Percentiles rank a stretch among this genome's conserved stretches.
Conservation (phyloP, 768 basidiomycete species). For the Tylopilus subfusipes region DNA sequence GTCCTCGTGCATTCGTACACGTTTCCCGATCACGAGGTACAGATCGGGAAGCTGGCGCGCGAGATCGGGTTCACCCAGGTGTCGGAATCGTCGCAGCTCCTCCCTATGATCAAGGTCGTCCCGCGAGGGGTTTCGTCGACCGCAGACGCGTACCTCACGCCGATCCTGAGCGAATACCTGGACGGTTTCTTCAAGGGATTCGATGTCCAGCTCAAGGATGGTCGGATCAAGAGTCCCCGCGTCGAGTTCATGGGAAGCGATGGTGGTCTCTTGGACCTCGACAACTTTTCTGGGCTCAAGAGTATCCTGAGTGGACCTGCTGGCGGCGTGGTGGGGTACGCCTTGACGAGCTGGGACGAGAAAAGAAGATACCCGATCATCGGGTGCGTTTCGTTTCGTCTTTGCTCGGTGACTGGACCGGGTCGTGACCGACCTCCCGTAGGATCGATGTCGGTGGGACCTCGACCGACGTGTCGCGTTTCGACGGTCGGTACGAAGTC, state of each 20-base stretch:
- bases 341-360: constrained; percentile 82
- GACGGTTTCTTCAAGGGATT: constrained; percentile 92
- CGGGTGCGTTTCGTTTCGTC: constrained; percentile 50
- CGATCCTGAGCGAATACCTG: constrained; percentile 78
- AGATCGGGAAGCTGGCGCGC: constrained; percentile 69
- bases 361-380: constrained; percentile 71
- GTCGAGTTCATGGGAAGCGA: constrained; percentile 98
- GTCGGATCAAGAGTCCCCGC: constrained; percentile 53
- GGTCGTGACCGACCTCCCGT: neutral
- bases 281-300: constrained; percentile 90
- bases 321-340: constrained; percentile 94
- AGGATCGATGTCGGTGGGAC: constrained; percentile 95
- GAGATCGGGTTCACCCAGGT: constrained; percentile 86
- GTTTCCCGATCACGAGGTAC: constrained; percentile 78
- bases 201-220: constrained; percentile 66
- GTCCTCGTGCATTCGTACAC: constrained; percentile 92
- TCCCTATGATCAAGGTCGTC: constrained; percentile 95
- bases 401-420: neutral
- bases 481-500: constrained; percentile 85
- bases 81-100: constrained; percentile 81
- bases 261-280: constrained; percentile 75
- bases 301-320: constrained; percentile 92
- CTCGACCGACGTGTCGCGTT: constrained; percentile 92
- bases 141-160: constrained; percentile 94
- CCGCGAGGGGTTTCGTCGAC: constrained; percentile 90